phyloP scores from a whole-genome alignment of 139 green algal species.

The Medakamo hakoo region DNA sequence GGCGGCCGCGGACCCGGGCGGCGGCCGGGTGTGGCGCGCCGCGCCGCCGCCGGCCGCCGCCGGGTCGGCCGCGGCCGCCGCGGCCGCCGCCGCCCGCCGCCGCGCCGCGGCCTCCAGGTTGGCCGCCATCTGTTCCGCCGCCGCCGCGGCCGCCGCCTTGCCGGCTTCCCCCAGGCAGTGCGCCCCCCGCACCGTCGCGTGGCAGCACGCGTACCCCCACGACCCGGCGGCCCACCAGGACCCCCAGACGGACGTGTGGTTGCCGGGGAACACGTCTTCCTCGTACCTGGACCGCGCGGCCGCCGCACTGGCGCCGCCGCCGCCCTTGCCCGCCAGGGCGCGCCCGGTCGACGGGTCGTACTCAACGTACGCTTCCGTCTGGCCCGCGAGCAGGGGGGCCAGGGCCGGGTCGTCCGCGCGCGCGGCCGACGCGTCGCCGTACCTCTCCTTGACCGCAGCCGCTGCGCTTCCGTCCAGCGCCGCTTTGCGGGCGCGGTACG shows the following conservation, averaged over 20 bases:
- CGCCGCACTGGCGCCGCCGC: too few species aligned
- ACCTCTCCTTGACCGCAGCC: slow-evolving; percentile 58
- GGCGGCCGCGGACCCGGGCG: slow-evolving; percentile 7
- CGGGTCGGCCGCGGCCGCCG: slow-evolving; percentile 16
- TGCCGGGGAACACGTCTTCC: slow-evolving; percentile 86
- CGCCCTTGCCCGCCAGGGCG: slow-evolving; percentile 47
- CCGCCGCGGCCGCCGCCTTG: slow-evolving; percentile 17
- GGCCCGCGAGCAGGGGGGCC: slow-evolving; percentile 42
- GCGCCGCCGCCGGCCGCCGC: slow-evolving; percentile 5
- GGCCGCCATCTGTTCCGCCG: slow-evolving; percentile 29
- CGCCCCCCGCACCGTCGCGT: slow-evolving; percentile 60
- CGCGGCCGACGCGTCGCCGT: slow-evolving; percentile 55
- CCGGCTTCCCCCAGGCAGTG: slow-evolving; percentile 73
- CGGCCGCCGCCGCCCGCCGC: not conserved
- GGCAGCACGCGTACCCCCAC: slow-evolving; percentile 95
- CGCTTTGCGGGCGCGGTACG: slow-evolving; percentile 89
- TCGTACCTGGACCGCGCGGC: slow-evolving; percentile 64
- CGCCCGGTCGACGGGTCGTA: slow-evolving; percentile 65
- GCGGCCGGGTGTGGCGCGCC: not conserved
- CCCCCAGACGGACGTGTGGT: slow-evolving; percentile 93
- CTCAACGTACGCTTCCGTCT: slow-evolving; percentile 90
- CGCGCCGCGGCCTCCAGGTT: slow-evolving; percentile 41
- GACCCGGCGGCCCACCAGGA: slow-evolving; percentile 74
- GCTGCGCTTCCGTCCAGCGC: slow-evolving; percentile 40
- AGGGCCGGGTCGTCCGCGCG: slow-evolving; percentile 25